A percentile compares a stretch with the other conserved stretches of the same genome.
Conservation (phyloP, 345 rosid genomes). For the Cardiospermum halicacabum region DNA sequence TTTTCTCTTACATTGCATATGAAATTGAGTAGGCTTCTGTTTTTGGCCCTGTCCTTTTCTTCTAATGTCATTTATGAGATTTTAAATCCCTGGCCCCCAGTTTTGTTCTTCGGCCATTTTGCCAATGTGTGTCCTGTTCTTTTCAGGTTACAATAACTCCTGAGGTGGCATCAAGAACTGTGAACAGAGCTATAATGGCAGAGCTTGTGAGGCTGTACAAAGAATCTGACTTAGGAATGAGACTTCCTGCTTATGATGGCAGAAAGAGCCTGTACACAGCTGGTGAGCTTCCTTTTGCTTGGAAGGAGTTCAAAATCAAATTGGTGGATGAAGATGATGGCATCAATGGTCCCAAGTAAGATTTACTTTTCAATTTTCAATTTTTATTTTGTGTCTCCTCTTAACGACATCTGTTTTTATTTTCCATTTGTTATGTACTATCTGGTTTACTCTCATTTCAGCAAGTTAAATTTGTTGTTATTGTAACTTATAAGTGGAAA, state of each 20-base stretch:
- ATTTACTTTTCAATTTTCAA: not conserved
- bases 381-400: not conserved
- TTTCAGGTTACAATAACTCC: constrained; percentile 95
- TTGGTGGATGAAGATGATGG: constrained; percentile 79
- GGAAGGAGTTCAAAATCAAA: constrained; percentile 83
- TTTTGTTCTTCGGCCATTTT: constrained; percentile 43
- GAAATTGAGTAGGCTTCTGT: constrained; percentile 29
- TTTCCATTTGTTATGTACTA: not conserved
- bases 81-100: constrained; percentile 20
- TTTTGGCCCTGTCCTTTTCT: constrained; percentile 19
- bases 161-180: constrained; percentile 77
- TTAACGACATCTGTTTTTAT: constrained; percentile 3
- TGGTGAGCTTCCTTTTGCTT: constrained; percentile 83
- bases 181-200: constrained; percentile 91
- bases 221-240: constrained; percentile 86
- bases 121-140: constrained; percentile 29
- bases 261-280: constrained; percentile 95
- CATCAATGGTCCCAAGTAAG: constrained; percentile 78
- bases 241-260: constrained; percentile 99
- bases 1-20: constrained; percentile 30
- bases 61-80: constrained; percentile 29
- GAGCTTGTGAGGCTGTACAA: constrained; percentile 81
- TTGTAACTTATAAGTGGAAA: not conserved
- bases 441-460: constrained; percentile 6
- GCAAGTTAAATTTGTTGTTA: not conserved